Evolutionary conservation across 2,329 filamentous ascomycete genomes (phyloP), one percentile per base, ranked within the genome.

Genomic region (Calcarisporium arbuscula): DNA sequence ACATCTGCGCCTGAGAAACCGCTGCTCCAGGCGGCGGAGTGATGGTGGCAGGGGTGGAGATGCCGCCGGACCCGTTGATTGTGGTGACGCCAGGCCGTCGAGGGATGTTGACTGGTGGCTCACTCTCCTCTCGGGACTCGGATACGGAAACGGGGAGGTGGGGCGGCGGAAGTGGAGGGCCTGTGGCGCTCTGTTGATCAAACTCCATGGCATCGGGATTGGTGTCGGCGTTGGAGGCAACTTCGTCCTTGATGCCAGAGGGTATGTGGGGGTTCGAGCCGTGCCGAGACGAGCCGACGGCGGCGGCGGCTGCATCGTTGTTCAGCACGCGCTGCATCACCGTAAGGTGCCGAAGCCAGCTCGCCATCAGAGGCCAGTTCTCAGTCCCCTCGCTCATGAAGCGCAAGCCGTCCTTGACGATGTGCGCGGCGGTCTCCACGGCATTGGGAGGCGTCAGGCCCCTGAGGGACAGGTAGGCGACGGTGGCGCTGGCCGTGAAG

Each of bases 381-480:
- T 77, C 72, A 2, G 70, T 71, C 9, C 72, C 74, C 4, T 77
- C 71, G 38, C 68, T 63, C 60, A 78, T 74, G 45, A 77, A 70
- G 18, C 71, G 70, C 40, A 78, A 61, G 19, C 73, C 74, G 45
- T 78, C 73, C 29, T 67, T 64, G 21, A 79, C 74, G 30, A 79
- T 73, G 32, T 65, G 64, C 14, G 65, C 65, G 3, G 74, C 72
- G 3, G 73, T 74, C 56, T 78, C 73, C 25, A 69, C 68, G 17
- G 71, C 70, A 41, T 72, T 72, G 11, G 62, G 57, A 1, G 74
- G 74, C 1, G 74, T 74, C 7, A 79, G 53, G 8, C 73, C 72
- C 57, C 77, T 78, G 29, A 79, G 64, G n/a, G 73, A 75, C 19
- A 79, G 63, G 53, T 77, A 79, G 10, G 74, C 74, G 2, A 77